Evolutionary conservation across 2,329 filamentous ascomycete species (phyloP), one percentile per base, ranked within the genome.

Genomic region (Lecanosticta acicola): DNA sequence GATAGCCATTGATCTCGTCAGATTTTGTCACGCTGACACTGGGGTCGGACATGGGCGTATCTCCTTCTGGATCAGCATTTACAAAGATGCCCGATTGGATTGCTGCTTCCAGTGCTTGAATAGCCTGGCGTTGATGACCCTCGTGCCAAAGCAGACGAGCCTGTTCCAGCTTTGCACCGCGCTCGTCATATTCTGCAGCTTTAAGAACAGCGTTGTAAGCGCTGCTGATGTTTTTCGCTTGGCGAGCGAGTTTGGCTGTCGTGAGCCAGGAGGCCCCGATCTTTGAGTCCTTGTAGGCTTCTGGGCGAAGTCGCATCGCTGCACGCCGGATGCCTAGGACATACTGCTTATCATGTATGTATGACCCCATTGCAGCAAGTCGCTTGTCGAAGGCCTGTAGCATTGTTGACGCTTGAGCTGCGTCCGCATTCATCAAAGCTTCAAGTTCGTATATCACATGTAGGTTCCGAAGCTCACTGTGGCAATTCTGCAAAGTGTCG

Each of bases 181-280:
- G 83, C 56, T 95, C 88, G 16, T 87, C 87, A 9, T 95, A 77
- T 50, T 84, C 80, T 17, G 86, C 84, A 9, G 94, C 93, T 67
- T 93, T 88, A 2, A 97, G 76, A 18, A 97, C 88, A 11, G 91
- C 89, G 63, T 94, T 93, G 70, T 96, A 95, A 1, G 93, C 94
- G 57, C 91, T 89, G 44, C 88, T 84, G 43, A 83, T 83, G 13
- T 85, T 85, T 50, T 86, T 85, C 5, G 85, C 80, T 68, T 97
- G 96, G 47, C 93, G 80, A 14, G 91, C 89, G 21, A 98, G 76
- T 51, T 85, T 81, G 34, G 91, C 88, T 56, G 84, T 94, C 1
- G 83, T 81, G 2, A 97, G 72, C 91, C 91, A 98, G 8, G 87
- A 75, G 0, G 83, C 79, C 2, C 90, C 91, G 53, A 94, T 81